A percentile compares a stretch with the other conserved stretches of the same genome.
These are phyloP conservation scores for Boletus calvinii DNA, from an alignment of 1,284 basidiomycete species.

Conservation along the genomic window DNA sequence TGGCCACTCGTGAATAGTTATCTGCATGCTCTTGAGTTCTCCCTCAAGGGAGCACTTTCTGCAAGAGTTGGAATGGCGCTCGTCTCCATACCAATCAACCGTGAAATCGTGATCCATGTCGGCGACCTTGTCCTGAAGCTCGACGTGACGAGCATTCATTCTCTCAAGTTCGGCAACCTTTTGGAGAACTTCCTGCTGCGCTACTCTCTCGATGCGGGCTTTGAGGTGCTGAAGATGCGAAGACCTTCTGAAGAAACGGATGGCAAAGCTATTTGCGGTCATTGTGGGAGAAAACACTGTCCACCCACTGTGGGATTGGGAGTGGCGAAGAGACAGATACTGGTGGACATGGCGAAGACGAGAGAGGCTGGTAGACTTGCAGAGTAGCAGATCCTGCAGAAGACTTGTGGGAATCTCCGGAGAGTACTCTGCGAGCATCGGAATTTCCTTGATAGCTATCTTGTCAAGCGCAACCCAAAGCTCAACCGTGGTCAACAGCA, in stretches of 20 bases:
- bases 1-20: constrained; percentile 50
- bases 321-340: constrained; percentile 35
- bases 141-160: constrained; percentile 18
- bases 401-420: constrained; percentile 42
- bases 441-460: constrained; percentile 32
- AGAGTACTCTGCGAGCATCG: constrained; percentile 43
- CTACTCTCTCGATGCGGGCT: constrained; percentile 30
- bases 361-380: constrained; percentile 27
- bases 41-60: constrained; percentile 35
- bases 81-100: background rate
- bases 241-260: constrained; percentile 33
- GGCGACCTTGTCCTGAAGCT: constrained; percentile 12
- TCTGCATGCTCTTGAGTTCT: constrained; percentile 27
- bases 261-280: constrained; percentile 22
- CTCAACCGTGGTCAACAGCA: constrained; percentile 44
- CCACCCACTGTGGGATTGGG: constrained; percentile 2
- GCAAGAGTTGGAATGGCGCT: constrained; percentile 19
- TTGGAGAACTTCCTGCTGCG: constrained; percentile 12
- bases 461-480: constrained; percentile 47
- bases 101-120: constrained; percentile 3
- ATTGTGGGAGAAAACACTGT: constrained; percentile 24
- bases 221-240: constrained; percentile 25
- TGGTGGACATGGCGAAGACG: constrained; percentile 30
- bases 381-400: constrained; percentile 42
- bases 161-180: constrained; percentile 30